phyloP scores from a whole-genome alignment of 2,329 filamentous ascomycete species.

The Aotearoamyces nothofagi region DNA sequence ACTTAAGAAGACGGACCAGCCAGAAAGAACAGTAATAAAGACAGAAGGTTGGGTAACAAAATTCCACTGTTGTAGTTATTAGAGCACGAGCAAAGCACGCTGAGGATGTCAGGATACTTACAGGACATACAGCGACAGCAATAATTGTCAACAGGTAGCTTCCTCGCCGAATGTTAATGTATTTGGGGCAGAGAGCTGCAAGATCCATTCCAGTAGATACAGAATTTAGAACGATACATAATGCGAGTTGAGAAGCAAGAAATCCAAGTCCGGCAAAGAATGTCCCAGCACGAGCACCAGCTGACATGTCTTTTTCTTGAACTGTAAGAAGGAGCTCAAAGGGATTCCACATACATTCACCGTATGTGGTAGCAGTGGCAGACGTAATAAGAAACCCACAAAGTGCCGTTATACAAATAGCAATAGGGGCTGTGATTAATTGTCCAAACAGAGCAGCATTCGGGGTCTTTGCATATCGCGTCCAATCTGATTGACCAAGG shows the following conservation, averaged over 20 bases:
- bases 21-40: background rate
- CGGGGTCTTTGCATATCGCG: constrained; percentile 16
- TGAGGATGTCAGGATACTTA: no score
- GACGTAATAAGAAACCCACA: constrained; percentile 33
- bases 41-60: background rate
- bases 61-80: background rate
- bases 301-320: constrained; percentile 22
- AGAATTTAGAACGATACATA: constrained; percentile 30
- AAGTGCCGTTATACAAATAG: constrained; percentile 23
- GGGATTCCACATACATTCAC: constrained; percentile 29
- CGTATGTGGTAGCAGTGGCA: constrained; percentile 34
- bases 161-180: constrained; percentile 32
- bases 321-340: constrained; percentile 27
- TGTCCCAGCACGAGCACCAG: constrained; percentile 26
- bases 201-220: constrained; percentile 36
- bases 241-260: constrained; percentile 28
- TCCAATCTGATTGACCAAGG: constrained; percentile 20
- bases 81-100: no score
- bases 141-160: constrained; percentile 29
- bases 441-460: constrained; percentile 25
- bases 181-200: constrained; percentile 27
- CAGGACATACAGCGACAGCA: constrained; percentile 29
- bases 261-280: constrained; percentile 31
- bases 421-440: constrained; percentile 22
- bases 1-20: background rate